Conservation (phyloP, 2,329 filamentous ascomycete genomes). For the Leptosphaerulina australis region DNA sequence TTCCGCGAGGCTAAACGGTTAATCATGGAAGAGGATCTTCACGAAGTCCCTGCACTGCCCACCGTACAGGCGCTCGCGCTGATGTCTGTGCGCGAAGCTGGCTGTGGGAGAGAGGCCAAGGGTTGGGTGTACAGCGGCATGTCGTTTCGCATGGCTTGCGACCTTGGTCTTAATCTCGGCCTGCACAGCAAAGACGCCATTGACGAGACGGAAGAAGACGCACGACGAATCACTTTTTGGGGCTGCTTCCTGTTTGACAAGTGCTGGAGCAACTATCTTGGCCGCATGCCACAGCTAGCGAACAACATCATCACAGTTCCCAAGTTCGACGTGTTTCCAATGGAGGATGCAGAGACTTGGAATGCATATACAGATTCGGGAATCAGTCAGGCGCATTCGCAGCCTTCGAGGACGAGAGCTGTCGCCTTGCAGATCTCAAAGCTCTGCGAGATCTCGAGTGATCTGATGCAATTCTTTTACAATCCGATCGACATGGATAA, state of each 20-base stretch:
- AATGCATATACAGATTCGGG: constrained; percentile 86
- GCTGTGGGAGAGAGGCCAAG: constrained; percentile 90
- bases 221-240: constrained; percentile 92
- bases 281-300: constrained; percentile 84
- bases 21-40: constrained; percentile 89
- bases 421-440: constrained; percentile 73
- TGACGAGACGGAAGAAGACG: constrained; percentile 85
- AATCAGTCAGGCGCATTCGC: constrained; percentile 71
- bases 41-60: constrained; percentile 83
- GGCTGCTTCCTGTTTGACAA: constrained; percentile 98
- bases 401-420: constrained; percentile 82
- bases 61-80: constrained; percentile 92
- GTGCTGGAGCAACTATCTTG: constrained; percentile 97
- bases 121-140: constrained; percentile 99
- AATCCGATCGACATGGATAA: constrained; percentile 72
- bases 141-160: constrained; percentile 96
- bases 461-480: constrained; percentile 88
- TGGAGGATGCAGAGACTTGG: constrained; percentile 86
- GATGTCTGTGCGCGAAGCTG: constrained; percentile 96
- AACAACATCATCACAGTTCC: constrained; percentile 80
- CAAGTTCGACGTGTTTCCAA: constrained; percentile 88
- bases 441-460: constrained; percentile 91
- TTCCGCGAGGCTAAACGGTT: constrained; percentile 91
- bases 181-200: constrained; percentile 64
- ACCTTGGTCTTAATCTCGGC: constrained; percentile 86